phyloP scores from a whole-genome alignment of 305 asterid genomes.

The Nicotiana rustica region DNA sequence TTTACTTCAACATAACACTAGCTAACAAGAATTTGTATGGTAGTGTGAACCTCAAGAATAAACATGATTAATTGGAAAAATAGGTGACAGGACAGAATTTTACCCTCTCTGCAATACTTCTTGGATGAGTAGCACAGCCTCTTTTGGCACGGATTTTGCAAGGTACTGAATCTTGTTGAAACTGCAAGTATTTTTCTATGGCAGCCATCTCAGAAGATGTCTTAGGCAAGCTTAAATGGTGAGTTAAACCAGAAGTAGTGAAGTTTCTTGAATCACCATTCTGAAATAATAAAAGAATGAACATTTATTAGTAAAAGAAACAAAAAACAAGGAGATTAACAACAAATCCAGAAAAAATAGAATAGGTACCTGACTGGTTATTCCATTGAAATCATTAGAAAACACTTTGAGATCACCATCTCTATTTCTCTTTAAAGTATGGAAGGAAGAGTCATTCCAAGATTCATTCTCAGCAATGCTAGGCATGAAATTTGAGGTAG shows the following conservation, averaged over 20 bases:
- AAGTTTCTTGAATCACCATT: constrained; percentile 55
- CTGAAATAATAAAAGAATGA: constrained; percentile 48
- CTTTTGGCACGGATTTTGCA: constrained; percentile 86
- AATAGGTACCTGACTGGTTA: constrained; percentile 55
- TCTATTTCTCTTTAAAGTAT: constrained; percentile 64
- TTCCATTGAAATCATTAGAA: constrained; percentile 54
- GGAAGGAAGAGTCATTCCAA: constrained; percentile 64
- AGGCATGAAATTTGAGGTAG: constrained; percentile 74
- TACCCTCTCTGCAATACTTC: constrained; percentile 98
- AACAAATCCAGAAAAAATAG: neutral
- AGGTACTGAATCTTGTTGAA: constrained; percentile 69
- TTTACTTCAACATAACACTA: constrained; percentile 16
- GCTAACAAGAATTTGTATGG: neutral
- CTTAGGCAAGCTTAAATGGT: constrained; percentile 89
- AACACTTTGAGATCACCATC: constrained; percentile 67
- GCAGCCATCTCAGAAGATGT: constrained; percentile 64
- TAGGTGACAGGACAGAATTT: constrained; percentile 6
- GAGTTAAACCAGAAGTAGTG: constrained; percentile 55
- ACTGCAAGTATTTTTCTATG: constrained; percentile 66
- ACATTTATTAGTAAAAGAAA: neutral
- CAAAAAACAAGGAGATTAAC: neutral
- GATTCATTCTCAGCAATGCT: constrained; percentile 79
- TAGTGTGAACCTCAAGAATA: constrained; percentile 3
- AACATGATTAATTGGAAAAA: neutral
- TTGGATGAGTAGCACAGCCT: constrained; percentile 91